Evolutionary conservation across 495 filamentous ascomycete species (phyloP).

Genomic region (Xylaria longipes): DNA sequence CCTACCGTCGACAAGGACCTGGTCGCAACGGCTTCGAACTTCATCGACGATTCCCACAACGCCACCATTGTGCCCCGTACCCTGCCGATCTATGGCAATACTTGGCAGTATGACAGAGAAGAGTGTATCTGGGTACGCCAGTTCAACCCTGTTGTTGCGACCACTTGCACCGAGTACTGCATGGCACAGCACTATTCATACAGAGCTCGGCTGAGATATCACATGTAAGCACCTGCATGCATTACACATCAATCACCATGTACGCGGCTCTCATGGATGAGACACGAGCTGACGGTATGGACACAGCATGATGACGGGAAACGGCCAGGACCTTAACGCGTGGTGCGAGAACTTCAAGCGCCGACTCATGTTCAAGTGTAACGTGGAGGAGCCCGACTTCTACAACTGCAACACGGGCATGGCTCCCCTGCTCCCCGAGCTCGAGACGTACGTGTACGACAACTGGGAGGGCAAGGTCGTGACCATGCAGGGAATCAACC

Average conservation of each 20-base stretch:
- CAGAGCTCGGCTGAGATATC: slow-evolving; percentile 1
- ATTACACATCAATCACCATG: background rate
- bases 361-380: slow-evolving; percentile 31
- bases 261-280: background rate
- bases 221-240: background rate
- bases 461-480: slow-evolving; percentile 11
- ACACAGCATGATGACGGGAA: slow-evolving; percentile 26
- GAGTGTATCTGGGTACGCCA: slow-evolving; percentile 34
- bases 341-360: slow-evolving; percentile 32
- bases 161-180: slow-evolving; percentile 26
- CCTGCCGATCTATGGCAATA: background rate
- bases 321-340: slow-evolving; percentile 16
- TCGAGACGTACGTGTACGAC: slow-evolving; percentile 25
- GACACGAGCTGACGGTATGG: background rate
- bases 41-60: background rate
- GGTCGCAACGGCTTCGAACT: background rate
- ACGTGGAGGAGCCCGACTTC: slow-evolving; percentile 27
- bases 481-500: slow-evolving; percentile 24
- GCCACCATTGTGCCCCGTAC: background rate
- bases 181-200: background rate
- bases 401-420: slow-evolving; percentile 29
- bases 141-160: slow-evolving; percentile 29
- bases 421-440: slow-evolving; percentile 15
- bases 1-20: background rate
- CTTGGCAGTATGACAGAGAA: slow-evolving; percentile 18